Conservation (phyloP, 2,329 filamentous ascomycete genomes). For the Colletotrichum gloeosporioides region DNA sequence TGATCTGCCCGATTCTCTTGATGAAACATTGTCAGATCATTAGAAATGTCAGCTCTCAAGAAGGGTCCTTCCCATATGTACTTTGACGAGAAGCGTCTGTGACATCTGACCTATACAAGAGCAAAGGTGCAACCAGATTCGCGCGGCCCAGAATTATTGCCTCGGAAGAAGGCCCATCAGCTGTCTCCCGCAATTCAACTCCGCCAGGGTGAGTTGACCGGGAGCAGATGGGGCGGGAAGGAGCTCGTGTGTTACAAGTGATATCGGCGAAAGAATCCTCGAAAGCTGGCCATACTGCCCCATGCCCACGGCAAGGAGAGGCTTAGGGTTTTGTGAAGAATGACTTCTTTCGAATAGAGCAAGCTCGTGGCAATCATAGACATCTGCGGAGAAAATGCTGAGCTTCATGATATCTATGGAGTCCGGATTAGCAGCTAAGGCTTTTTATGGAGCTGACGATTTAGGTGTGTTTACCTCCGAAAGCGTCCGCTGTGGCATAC, state of each 20-base stretch:
- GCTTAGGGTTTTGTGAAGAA: neutral
- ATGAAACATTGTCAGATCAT: neutral
- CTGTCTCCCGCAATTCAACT: neutral
- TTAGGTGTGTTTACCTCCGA: neutral
- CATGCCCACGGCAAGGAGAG: neutral
- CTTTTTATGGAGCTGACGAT: neutral
- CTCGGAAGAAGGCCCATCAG: neutral
- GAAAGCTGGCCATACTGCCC: neutral
- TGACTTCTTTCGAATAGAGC: neutral
- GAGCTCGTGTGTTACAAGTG: neutral
- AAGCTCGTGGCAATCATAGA: neutral
- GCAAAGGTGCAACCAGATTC: neutral
- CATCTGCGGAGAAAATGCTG: neutral
- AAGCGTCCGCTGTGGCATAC: neutral
- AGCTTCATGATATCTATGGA: neutral
- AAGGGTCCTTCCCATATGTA: neutral
- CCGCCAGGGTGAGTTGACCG: neutral
- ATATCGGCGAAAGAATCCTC: neutral
- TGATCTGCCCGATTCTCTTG: neutral
- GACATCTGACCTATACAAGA: neutral
- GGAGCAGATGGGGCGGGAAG: neutral
- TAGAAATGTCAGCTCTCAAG: neutral
- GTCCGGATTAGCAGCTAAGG: accelerated
- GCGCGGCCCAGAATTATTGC: neutral
- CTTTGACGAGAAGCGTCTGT: neutral